These are phyloP conservation scores for Xylaria polymorpha DNA, from an alignment of 2,329 filamentous ascomycete species.

Conservation along the genomic window DNA sequence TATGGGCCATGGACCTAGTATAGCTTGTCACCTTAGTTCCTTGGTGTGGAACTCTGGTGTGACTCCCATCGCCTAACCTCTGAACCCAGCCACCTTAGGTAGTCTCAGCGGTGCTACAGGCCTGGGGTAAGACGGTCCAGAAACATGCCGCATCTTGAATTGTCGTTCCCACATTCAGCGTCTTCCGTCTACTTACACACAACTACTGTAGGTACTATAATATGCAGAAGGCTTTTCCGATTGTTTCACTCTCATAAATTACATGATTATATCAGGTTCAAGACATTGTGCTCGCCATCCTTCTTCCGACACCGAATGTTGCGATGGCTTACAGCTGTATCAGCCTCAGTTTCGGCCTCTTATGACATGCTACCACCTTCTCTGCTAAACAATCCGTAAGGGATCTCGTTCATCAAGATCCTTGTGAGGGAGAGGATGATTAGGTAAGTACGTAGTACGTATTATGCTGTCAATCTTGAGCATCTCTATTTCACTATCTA, in stretches of 20 bases:
- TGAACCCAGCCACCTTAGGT: too few species aligned
- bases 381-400: not conserved
- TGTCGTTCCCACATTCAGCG: not conserved
- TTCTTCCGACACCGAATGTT: not conserved
- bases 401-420: too few species aligned
- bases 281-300: not conserved
- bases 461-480: too few species aligned
- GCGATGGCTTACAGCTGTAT: slow-evolving; percentile 16
- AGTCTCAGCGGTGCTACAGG: not conserved
- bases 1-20: too few species aligned
- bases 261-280: not conserved
- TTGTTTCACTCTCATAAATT: not conserved
- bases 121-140: slow-evolving; percentile 29
- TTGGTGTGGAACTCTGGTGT: not conserved
- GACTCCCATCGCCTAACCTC: not conserved
- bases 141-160: slow-evolving; percentile 25
- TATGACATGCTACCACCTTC: not conserved
- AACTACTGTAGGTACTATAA: too few species aligned
- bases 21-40: too few species aligned
- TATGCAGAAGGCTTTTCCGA: not conserved
- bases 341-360: slow-evolving; percentile 11
- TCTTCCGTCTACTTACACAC: too few species aligned
- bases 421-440: too few species aligned
- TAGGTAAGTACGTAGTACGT: too few species aligned
- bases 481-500: too few species aligned